Evolutionary conservation across 305 asterid genomes (phyloP).

Genomic region (Fraxinus velutina): DNA sequence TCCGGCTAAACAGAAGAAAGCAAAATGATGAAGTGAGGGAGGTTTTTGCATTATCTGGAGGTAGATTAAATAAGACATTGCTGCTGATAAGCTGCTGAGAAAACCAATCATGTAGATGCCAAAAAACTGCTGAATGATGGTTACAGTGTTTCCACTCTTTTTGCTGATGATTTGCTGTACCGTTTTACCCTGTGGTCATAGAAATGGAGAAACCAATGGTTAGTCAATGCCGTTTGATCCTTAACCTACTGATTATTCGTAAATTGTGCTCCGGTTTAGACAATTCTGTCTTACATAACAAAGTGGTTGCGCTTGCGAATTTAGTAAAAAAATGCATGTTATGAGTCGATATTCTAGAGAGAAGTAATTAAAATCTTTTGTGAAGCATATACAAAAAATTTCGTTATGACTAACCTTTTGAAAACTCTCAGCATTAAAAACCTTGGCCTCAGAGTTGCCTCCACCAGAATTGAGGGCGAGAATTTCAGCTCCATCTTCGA

Average conservation of each 20-base stretch:
- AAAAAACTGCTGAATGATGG: constrained; percentile 41
- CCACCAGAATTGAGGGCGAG: constrained; percentile 34
- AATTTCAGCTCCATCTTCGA: constrained; percentile 51
- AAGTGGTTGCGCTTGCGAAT: background rate
- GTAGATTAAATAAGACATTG: constrained; percentile 42
- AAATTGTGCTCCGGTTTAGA: background rate
- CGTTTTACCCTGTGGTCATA: constrained; percentile 29
- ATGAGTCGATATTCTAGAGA: background rate
- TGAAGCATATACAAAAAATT: background rate
- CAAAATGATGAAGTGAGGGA: constrained; percentile 35
- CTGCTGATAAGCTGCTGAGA: constrained; percentile 57
- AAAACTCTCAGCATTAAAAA: constrained; percentile 12
- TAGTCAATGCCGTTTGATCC: constrained; percentile 7
- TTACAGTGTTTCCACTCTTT: constrained; percentile 17
- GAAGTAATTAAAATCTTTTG: background rate
- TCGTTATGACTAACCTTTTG: constrained; percentile 33
- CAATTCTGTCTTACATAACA: background rate
- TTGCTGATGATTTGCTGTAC: constrained; percentile 6
- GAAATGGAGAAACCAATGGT: constrained; percentile 15
- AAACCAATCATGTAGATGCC: constrained; percentile 52
- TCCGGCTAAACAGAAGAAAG: constrained; percentile 45
- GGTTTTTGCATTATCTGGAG: constrained; percentile 32
- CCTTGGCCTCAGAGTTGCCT: constrained; percentile 15
- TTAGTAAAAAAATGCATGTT: background rate
- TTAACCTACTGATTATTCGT: background rate